Evolutionary conservation across 768 basidiomycete species (phyloP).

Genomic region (Ephemerocybe angulata): DNA sequence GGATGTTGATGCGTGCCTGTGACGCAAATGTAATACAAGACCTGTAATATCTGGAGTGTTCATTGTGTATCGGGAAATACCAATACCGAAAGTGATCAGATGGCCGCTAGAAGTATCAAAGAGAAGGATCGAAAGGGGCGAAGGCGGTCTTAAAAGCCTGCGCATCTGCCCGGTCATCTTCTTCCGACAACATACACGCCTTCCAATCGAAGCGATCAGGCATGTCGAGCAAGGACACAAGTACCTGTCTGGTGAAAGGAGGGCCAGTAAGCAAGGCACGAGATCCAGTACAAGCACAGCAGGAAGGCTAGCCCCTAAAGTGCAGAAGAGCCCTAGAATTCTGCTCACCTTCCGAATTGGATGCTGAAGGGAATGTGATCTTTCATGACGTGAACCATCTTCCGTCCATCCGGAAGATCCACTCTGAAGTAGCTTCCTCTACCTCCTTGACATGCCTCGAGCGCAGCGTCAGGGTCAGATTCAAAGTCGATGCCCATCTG

Average conservation of each 20-base stretch:
- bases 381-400: conserved; percentile 82
- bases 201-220: conserved; percentile 92
- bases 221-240: conserved; percentile 71
- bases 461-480: conserved; percentile 58
- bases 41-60: no score
- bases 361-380: conserved; percentile 77
- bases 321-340: not conserved
- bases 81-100: not conserved
- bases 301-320: no score
- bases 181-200: conserved; percentile 74
- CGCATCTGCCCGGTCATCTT: conserved; percentile 82
- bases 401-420: conserved; percentile 81
- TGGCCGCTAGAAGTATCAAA: conserved; percentile 8
- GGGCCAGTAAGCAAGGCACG: no score
- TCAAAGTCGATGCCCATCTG: conserved; percentile 72
- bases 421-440: conserved; percentile 84
- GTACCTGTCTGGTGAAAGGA: conserved; percentile 57
- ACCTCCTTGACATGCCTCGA: conserved; percentile 49
- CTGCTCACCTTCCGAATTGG: conserved; percentile 89
- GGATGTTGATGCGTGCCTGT: not conserved
- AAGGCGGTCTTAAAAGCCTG: conserved; percentile 83
- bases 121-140: conserved; percentile 60
- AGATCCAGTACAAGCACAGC: no score
- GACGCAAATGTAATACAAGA: not conserved
- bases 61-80: not conserved